Evolutionary conservation across 495 filamentous ascomycete genomes (phyloP).

Genomic region (Neurospora sp.): DNA sequence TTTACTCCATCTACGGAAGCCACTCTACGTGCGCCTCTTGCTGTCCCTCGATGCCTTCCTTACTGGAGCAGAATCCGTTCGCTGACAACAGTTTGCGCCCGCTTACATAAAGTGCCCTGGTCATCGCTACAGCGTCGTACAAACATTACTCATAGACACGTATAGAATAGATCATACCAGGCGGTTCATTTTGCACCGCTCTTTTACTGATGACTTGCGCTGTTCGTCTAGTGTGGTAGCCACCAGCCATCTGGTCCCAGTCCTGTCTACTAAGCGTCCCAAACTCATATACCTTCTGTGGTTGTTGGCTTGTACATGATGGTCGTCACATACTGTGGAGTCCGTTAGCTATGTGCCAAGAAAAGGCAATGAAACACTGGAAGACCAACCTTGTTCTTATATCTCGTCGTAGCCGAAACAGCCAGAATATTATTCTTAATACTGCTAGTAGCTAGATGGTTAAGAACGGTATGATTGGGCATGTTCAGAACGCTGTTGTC

Average conservation of each 20-base stretch:
- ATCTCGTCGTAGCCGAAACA: constrained; percentile 93
- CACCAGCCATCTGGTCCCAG: background rate
- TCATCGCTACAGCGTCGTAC: background rate
- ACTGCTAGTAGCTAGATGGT: constrained; percentile 95
- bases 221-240: background rate
- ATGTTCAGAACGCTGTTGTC: constrained; percentile 93
- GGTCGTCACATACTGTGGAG: constrained; percentile 80
- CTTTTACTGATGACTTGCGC: background rate
- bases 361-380: background rate
- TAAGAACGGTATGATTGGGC: constrained; percentile 94
- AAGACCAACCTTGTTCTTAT: constrained; percentile 74
- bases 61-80: background rate
- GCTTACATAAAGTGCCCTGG: background rate
- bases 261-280: background rate
- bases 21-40: background rate
- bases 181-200: background rate
- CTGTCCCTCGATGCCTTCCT: background rate
- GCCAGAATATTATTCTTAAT: constrained; percentile 94
- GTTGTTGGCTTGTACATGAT: constrained; percentile 91
- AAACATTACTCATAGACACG: background rate
- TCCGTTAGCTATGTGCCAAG: constrained; percentile 1
- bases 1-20: background rate
- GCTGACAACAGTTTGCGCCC: background rate
- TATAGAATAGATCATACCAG: background rate
- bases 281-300: constrained; percentile 13